Percentiles rank a stretch among this genome's conserved stretches.
These are phyloP conservation scores for Scutellaria minor DNA, from an alignment of 257 asterid species.

Conservation along the genomic window DNA sequence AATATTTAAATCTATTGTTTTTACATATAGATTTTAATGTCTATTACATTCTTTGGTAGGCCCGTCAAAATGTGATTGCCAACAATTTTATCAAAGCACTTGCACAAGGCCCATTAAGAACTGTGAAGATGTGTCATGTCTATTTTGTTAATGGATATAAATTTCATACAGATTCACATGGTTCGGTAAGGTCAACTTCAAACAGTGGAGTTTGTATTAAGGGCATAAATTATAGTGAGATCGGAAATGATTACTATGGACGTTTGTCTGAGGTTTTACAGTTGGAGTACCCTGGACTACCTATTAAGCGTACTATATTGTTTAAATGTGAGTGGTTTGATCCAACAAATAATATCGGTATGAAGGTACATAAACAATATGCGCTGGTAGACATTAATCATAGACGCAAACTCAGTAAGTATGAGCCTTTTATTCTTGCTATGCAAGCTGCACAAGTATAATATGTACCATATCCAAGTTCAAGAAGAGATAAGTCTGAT, in stretches of 20 bases:
- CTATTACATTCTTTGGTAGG: neutral
- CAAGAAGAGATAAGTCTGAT: neutral
- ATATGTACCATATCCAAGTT: slow-evolving; percentile 3
- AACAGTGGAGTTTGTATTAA: slow-evolving; percentile 11
- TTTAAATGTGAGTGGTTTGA: slow-evolving; percentile 24
- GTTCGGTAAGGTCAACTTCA: neutral
- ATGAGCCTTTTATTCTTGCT: slow-evolving; percentile 16
- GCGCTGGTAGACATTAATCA: neutral
- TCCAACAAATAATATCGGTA: slow-evolving; percentile 7
- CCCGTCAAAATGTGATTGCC: neutral
- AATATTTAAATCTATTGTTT: too few species aligned
- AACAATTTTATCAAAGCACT: neutral
- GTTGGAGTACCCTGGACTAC: slow-evolving; percentile 10
- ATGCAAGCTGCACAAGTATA: slow-evolving; percentile 15
- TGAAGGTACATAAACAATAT: neutral
- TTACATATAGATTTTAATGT: neutral
- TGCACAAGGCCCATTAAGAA: neutral
- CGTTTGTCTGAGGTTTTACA: slow-evolving; percentile 3
- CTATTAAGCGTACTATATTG: slow-evolving; percentile 3
- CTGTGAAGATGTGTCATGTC: neutral
- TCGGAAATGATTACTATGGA: neutral
- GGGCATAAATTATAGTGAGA: neutral
- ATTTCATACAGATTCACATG: neutral
- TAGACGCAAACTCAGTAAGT: neutral
- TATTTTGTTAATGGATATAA: slow-evolving; percentile 4